These are phyloP conservation scores for Elasticomyces elasticus DNA, from an alignment of 495 filamentous ascomycete genomes.

Conservation along the genomic window DNA sequence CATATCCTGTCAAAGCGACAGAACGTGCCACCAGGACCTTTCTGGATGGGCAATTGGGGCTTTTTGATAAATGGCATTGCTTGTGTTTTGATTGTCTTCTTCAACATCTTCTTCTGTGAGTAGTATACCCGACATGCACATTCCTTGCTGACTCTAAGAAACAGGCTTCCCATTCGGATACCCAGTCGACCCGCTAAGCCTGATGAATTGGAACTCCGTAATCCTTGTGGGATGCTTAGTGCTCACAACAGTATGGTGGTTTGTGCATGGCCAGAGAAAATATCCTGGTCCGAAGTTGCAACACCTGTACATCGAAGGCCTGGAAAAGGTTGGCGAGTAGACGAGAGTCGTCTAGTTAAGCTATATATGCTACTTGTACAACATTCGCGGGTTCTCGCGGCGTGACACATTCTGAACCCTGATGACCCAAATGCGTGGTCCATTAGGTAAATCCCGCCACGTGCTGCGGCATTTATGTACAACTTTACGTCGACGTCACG, in stretches of 20 bases:
- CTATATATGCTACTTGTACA: not conserved
- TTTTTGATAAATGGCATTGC: slow-evolving; percentile 49
- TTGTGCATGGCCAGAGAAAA: slow-evolving; percentile 45
- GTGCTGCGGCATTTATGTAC: too few species aligned
- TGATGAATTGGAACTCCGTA: slow-evolving; percentile 29
- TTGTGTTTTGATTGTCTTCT: slow-evolving; percentile 56
- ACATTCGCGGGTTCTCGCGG: not conserved
- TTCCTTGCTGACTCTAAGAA: not conserved
- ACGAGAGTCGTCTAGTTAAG: not conserved
- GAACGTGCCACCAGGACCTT: slow-evolving; percentile 56
- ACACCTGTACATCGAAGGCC: slow-evolving; percentile 30
- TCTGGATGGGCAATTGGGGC: slow-evolving; percentile 54
- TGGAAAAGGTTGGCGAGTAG: not conserved
- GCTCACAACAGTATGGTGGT: slow-evolving; percentile 52
- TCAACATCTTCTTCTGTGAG: slow-evolving; percentile 58
- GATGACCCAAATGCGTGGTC: too few species aligned
- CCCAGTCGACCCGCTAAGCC: slow-evolving; percentile 11
- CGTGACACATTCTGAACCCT: not conserved
- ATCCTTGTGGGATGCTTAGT: slow-evolving; percentile 30
- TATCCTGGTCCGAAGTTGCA: slow-evolving; percentile 52
- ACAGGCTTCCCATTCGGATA: slow-evolving; percentile 40
- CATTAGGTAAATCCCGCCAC: too few species aligned
- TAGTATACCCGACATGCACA: not conserved
- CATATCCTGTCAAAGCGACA: slow-evolving; percentile 57
- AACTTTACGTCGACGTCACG: too few species aligned